Conservation (phyloP, 148 eudicot species). For the Fagopyrum tataricum region DNA sequence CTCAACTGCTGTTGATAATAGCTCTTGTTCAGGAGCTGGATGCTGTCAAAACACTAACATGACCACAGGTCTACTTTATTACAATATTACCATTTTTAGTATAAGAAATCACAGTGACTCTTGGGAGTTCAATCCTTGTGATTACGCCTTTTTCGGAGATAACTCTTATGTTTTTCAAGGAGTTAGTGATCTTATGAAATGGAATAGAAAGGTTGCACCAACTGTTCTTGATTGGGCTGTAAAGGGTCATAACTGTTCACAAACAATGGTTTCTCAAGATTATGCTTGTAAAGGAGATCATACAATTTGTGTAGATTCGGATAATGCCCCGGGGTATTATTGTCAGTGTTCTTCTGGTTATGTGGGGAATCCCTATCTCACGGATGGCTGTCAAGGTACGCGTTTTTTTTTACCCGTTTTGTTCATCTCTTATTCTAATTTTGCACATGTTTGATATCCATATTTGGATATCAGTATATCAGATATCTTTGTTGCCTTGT, state of each 20-base stretch:
- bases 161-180: constrained; percentile 17
- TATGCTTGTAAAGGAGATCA: constrained; percentile 13
- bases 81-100: not conserved
- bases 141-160: constrained; percentile 25
- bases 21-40: constrained; percentile 23
- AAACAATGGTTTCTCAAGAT: not conserved
- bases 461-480: too few species aligned
- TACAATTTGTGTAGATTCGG: constrained; percentile 10
- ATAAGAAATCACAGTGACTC: not conserved
- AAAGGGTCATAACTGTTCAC: constrained; percentile 17
- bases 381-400: constrained; percentile 20
- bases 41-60: constrained; percentile 24
- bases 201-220: not conserved
- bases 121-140: constrained; percentile 14
- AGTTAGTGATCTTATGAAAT: not conserved
- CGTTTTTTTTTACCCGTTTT: too few species aligned
- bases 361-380: constrained; percentile 19
- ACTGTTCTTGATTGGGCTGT: constrained; percentile 32
- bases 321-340: constrained; percentile 9
- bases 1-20: not conserved
- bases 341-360: constrained; percentile 18
- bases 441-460: too few species aligned
- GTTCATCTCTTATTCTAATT: too few species aligned
- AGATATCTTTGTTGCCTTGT: too few species aligned
- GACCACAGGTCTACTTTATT: not conserved